Conservation (phyloP, 2,329 filamentous ascomycete genomes). For the Colletotrichum lentis region DNA sequence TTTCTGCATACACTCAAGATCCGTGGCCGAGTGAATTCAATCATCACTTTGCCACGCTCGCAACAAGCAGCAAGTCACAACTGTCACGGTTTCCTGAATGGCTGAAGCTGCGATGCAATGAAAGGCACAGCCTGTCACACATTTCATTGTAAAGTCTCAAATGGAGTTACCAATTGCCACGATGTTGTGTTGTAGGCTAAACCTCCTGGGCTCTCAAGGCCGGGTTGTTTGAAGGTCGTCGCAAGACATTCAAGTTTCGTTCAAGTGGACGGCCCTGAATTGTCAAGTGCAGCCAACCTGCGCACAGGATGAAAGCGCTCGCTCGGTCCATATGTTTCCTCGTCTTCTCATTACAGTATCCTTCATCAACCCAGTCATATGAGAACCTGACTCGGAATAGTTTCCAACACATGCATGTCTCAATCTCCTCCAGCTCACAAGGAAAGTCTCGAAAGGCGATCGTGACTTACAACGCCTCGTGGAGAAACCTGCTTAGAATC, state of each 20-base stretch:
- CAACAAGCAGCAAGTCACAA: constrained; percentile 7
- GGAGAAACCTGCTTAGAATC: constrained; percentile 23
- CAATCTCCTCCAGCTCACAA: constrained; percentile 17
- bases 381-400: constrained; percentile 14
- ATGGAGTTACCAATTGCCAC: constrained; percentile 6
- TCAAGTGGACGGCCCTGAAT: constrained; percentile 4
- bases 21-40: constrained; percentile 2
- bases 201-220: not conserved
- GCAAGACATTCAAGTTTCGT: not conserved
- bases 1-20: not conserved
- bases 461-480: constrained; percentile 28
- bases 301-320: not conserved
- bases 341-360: constrained; percentile 21
- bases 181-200: not conserved
- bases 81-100: constrained; percentile 11
- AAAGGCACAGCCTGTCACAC: not conserved
- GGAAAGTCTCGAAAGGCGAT: constrained; percentile 16
- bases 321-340: constrained; percentile 26
- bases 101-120: not conserved
- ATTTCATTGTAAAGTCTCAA: not conserved
- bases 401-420: constrained; percentile 34
- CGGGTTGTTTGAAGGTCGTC: constrained; percentile 7
- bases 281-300: constrained; percentile 4
- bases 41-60: not conserved
- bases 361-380: constrained; percentile 32